Evolutionary conservation across 768 basidiomycete genomes (phyloP).

Genomic region (Suillus cothurnatus): DNA sequence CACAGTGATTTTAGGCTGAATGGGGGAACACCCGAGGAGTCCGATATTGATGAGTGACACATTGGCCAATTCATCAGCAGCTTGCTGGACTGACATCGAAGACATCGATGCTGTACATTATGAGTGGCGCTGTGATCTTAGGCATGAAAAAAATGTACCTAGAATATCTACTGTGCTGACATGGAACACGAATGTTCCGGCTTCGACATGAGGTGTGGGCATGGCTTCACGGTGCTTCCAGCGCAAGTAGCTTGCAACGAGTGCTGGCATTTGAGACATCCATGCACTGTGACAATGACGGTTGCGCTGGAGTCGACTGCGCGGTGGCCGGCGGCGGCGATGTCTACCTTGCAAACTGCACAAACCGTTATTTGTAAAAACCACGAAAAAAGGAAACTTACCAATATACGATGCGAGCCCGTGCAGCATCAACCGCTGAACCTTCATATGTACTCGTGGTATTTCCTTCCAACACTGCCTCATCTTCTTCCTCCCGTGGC

Average conservation of each 20-base stretch:
- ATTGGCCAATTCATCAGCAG: no score
- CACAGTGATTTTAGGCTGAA: no score
- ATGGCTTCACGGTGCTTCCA: not conserved
- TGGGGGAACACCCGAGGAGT: no score
- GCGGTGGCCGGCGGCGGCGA: not conserved
- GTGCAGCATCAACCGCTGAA: not conserved
- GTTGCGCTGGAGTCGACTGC: not conserved
- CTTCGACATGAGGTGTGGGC: conserved; percentile 13
- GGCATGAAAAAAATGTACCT: no score
- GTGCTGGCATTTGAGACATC: not conserved
- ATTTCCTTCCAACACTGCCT: no score
- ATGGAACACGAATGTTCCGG: no score
- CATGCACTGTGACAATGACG: not conserved
- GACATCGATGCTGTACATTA: no score
- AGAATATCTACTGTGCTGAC: no score
- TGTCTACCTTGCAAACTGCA: not conserved
- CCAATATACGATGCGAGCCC: not conserved
- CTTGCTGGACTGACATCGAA: no score
- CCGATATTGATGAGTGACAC: no score
- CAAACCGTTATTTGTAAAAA: not conserved
- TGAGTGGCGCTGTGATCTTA: no score
- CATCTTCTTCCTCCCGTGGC: not conserved
- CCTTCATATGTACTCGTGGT: not conserved
- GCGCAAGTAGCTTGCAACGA: not conserved
- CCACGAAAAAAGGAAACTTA: not conserved